Conservation (phyloP, 257 asterid genomes). For the Linaria vulgaris region DNA sequence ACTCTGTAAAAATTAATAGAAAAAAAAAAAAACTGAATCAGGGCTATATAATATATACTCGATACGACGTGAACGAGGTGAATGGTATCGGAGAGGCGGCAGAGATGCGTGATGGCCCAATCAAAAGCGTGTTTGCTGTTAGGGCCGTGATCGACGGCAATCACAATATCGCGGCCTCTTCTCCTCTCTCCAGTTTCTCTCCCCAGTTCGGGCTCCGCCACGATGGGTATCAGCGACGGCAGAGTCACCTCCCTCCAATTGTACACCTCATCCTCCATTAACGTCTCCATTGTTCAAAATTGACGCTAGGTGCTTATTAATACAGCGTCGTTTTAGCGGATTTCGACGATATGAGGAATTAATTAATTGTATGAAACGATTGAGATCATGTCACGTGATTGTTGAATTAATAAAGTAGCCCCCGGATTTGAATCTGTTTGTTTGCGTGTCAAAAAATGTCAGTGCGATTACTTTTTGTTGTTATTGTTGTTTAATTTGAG, state of each 20-base stretch:
- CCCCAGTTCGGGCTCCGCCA: constrained; percentile 63
- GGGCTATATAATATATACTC: constrained; percentile 35
- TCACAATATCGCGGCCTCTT: constrained; percentile 78
- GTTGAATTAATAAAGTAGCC: too few species aligned
- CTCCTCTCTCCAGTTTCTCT: constrained; percentile 81
- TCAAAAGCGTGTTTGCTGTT: constrained; percentile 93
- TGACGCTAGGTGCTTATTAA: too few species aligned
- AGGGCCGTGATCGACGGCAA: constrained; percentile 90
- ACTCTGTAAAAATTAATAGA: too few species aligned
- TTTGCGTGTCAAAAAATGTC: too few species aligned
- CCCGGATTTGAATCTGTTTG: too few species aligned
- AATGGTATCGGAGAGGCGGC: constrained; percentile 86
- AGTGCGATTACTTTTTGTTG: too few species aligned
- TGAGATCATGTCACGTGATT: too few species aligned
- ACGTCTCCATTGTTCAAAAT: constrained; percentile 78
- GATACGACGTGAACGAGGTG: constrained; percentile 79
- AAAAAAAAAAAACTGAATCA: too few species aligned
- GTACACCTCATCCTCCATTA: constrained; percentile 80
- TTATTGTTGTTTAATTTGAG: too few species aligned
- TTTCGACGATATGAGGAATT: too few species aligned
- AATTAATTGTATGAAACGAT: too few species aligned
- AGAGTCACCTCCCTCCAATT: constrained; percentile 73
- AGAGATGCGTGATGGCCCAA: constrained; percentile 84
- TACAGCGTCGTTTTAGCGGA: too few species aligned
- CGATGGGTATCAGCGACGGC: constrained; percentile 59